Conservation (phyloP, 2,329 filamentous ascomycete species). For the Cyphellophora attinorum region DNA sequence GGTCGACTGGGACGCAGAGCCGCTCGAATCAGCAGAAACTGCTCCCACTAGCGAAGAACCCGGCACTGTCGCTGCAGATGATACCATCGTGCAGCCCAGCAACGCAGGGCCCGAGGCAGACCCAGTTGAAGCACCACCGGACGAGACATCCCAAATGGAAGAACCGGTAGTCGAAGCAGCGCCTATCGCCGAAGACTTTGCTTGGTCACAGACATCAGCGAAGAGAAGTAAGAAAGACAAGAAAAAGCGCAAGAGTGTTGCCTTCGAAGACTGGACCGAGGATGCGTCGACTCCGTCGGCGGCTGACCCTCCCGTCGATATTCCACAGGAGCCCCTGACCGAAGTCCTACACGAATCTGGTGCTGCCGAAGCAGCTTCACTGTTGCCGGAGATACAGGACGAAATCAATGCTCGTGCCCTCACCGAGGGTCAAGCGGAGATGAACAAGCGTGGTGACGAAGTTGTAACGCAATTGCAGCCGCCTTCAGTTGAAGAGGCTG, state of each 20-base stretch:
- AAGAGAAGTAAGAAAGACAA: conserved; percentile 23
- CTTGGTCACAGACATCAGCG: background rate
- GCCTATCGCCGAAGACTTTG: background rate
- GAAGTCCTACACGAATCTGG: too few species aligned
- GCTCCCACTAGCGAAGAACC: background rate
- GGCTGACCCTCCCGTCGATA: too few species aligned
- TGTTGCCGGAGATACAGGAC: too few species aligned
- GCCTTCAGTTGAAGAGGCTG: background rate
- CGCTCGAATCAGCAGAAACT: background rate
- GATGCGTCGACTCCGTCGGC: background rate
- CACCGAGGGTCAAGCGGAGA: background rate
- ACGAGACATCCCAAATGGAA: background rate
- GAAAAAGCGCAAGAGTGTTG: conserved; percentile 27
- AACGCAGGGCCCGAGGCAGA: conserved; percentile 3
- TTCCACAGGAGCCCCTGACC: too few species aligned
- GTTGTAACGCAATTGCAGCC: background rate
- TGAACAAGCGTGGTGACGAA: background rate
- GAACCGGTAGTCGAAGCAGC: background rate
- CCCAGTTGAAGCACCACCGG: background rate
- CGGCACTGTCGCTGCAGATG: background rate
- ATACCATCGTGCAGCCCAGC: too few species aligned
- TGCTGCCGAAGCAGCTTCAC: too few species aligned
- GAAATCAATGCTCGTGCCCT: background rate
- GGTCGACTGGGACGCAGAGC: conserved; percentile 1
- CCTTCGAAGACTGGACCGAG: conserved; percentile 5